A percentile compares a stretch with the other conserved stretches of the same genome.
These are phyloP conservation scores for Cucurbita ficifolia DNA, from an alignment of 306 rosid genomes.

Conservation along the genomic window DNA sequence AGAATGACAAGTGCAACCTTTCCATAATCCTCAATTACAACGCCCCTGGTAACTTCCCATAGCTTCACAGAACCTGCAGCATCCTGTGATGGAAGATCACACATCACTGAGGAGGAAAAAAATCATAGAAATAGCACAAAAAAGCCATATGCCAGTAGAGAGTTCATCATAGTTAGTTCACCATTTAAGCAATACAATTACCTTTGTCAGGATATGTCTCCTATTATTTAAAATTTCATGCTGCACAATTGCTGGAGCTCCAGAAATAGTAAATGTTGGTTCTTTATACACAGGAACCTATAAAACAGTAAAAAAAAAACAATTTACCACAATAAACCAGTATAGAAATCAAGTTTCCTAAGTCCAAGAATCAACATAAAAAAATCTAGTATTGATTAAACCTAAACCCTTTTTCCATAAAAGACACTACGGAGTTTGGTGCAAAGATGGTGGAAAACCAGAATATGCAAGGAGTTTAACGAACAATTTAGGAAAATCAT, in stretches of 20 bases:
- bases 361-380: background rate
- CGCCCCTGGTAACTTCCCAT: constrained; percentile 94
- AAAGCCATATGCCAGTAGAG: background rate
- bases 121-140: background rate
- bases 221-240: constrained; percentile 90
- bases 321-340: constrained; percentile 2
- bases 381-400: background rate
- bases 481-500: constrained; percentile 2
- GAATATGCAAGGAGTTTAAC: no score
- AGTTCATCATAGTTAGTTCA: background rate
- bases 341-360: constrained; percentile 4
- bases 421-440: no score
- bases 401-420: no score
- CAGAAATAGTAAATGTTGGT: constrained; percentile 56
- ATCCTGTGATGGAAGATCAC: constrained; percentile 35
- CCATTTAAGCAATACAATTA: constrained; percentile 17
- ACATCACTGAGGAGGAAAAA: constrained; percentile 1
- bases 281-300: constrained; percentile 90
- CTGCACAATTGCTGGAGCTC: constrained; percentile 81
- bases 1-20: constrained; percentile 41
- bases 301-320: constrained; percentile 10
- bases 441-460: no score
- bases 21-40: constrained; percentile 77
- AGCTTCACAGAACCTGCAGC: constrained; percentile 87
- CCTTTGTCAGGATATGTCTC: constrained; percentile 95